phyloP scores from a whole-genome alignment of 2,329 filamentous ascomycete species.

The Fusarium sp. region DNA sequence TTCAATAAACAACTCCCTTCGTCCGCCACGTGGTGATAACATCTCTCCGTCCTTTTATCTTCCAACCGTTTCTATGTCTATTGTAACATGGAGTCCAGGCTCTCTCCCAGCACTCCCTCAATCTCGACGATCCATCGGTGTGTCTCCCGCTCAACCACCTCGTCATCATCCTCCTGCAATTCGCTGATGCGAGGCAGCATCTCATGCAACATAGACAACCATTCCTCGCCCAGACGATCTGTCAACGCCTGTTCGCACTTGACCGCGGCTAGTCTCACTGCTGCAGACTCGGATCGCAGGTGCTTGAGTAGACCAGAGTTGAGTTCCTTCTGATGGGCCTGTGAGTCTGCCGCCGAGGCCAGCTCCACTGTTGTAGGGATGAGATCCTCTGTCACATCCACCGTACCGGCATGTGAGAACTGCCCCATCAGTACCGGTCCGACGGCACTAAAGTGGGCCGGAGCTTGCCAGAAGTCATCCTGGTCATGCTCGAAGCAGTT shows the following conservation, averaged over 20 bases:
- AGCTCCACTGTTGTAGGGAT: slow-evolving; percentile 84
- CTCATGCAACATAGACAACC: slow-evolving; percentile 90
- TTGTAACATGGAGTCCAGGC: slow-evolving; percentile 90
- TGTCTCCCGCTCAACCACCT: slow-evolving; percentile 90
- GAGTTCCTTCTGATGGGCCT: slow-evolving; percentile 91
- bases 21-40: slow-evolving; percentile 22
- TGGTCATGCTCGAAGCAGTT: slow-evolving; percentile 90
- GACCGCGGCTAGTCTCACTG: slow-evolving; percentile 84
- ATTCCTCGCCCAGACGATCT: slow-evolving; percentile 88
- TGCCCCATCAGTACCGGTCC: slow-evolving; percentile 78
- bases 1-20: slow-evolving; percentile 30
- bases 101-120: slow-evolving; percentile 90
- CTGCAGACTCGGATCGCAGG: slow-evolving; percentile 78
- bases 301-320: slow-evolving; percentile 83
- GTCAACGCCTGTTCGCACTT: slow-evolving; percentile 85
- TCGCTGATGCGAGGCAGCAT: slow-evolving; percentile 98
- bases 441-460: slow-evolving; percentile 84
- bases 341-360: slow-evolving; percentile 82
- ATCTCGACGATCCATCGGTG: slow-evolving; percentile 91
- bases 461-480: slow-evolving; percentile 96
- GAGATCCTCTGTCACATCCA: slow-evolving; percentile 65
- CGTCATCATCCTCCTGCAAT: slow-evolving; percentile 95
- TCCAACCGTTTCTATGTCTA: slow-evolving; percentile 59
- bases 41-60: not conserved
- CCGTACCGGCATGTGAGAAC: slow-evolving; percentile 63